Conservation (phyloP, 495 filamentous ascomycete species). For the Tuber borchii region DNA sequence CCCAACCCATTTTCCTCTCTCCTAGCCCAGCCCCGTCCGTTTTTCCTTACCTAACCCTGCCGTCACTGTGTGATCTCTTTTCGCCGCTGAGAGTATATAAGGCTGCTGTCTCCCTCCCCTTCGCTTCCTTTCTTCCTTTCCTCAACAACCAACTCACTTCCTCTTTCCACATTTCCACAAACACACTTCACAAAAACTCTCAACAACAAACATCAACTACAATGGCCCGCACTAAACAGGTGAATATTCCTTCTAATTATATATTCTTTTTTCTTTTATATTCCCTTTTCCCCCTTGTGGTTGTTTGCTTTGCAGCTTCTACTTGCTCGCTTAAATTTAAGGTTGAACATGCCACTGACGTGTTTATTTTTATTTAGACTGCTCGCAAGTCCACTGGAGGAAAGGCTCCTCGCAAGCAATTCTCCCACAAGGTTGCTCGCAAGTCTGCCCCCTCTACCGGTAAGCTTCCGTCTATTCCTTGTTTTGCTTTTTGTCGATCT, state of each 20-base stretch:
- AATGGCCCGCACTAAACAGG: conserved; percentile 98
- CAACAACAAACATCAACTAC: conserved; percentile 47
- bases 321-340: conserved; percentile 26
- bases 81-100: conserved; percentile 46
- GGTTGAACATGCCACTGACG: conserved; percentile 26
- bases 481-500: neutral
- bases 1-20: conserved; percentile 30
- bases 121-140: conserved; percentile 48
- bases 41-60: conserved; percentile 12
- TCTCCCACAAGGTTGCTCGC: conserved; percentile 77
- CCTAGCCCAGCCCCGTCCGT: conserved; percentile 24
- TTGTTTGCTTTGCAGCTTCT: conserved; percentile 3
- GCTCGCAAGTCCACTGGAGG: conserved; percentile 99
- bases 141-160: conserved; percentile 41
- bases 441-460: conserved; percentile 67
- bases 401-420: conserved; percentile 98
- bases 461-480: conserved; percentile 23
- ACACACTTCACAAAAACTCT: conserved; percentile 47
- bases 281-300: neutral
- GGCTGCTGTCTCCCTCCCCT: conserved; percentile 47
- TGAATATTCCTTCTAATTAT: conserved; percentile 29
- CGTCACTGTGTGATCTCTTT: conserved; percentile 17
- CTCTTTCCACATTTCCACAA: conserved; percentile 42
- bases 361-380: conserved; percentile 49
- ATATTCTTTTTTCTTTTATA: neutral